Evolutionary conservation across 2,329 filamentous ascomycete species (phyloP).

Genomic region (Phaeoacremonium minimum): DNA sequence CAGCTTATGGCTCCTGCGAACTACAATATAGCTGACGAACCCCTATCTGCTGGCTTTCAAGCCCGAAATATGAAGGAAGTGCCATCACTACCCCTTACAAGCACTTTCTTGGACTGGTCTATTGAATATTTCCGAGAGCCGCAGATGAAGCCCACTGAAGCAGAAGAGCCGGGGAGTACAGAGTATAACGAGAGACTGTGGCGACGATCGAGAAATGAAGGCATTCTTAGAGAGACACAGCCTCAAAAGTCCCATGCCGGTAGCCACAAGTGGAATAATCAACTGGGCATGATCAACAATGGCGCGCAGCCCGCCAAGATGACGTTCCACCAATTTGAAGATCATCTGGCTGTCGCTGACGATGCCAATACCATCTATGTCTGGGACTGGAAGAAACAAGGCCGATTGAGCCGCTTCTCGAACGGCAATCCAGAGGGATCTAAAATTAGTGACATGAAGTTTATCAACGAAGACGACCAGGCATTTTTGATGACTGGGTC

Average conservation of each 20-base stretch:
- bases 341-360: slow-evolving; percentile 90
- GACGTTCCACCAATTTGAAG: slow-evolving; percentile 96
- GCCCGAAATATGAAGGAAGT: slow-evolving; percentile 53
- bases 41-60: slow-evolving; percentile 72
- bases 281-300: slow-evolving; percentile 81
- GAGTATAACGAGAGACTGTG: slow-evolving; percentile 96
- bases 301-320: slow-evolving; percentile 85
- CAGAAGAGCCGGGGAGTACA: slow-evolving; percentile 91
- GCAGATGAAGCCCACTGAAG: slow-evolving; percentile 95
- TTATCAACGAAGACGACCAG: slow-evolving; percentile 98
- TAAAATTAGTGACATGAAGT: slow-evolving; percentile 89
- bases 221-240: slow-evolving; percentile 86
- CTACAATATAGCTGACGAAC: slow-evolving; percentile 73
- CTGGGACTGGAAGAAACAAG: slow-evolving; percentile 87
- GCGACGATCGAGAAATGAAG: slow-evolving; percentile 88
- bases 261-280: slow-evolving; percentile 80
- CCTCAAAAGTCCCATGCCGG: slow-evolving; percentile 87
- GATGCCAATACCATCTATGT: slow-evolving; percentile 86
- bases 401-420: slow-evolving; percentile 76
- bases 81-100: slow-evolving; percentile 70
- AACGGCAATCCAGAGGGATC: slow-evolving; percentile 91
- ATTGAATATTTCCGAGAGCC: slow-evolving; percentile 97
- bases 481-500: slow-evolving; percentile 92
- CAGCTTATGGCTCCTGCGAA: slow-evolving; percentile 59
- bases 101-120: slow-evolving; percentile 90